Base-by-base conservation (phyloP, 2,329 filamentous ascomycete species). In the Zopfia rhizophila region DNA sequence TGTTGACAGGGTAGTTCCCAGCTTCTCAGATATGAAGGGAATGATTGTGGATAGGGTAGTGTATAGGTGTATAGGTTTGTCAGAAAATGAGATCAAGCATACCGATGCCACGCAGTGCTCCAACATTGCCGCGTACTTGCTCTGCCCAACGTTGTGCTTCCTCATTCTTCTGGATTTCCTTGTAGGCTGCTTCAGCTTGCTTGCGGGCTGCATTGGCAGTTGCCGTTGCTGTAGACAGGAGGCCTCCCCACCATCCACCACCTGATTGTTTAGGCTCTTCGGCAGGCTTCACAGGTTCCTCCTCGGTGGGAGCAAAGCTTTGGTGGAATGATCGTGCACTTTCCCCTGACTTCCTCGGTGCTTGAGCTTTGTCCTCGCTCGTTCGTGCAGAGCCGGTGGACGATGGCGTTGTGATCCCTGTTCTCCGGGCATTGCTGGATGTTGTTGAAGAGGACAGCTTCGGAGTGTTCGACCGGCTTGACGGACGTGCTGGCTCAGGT, bases 111-210 rank as follows among this genome's bases (percentile, higher is more conserved):
- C 83, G 84, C 29, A 97, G 77, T 22, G 85, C 86, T 31, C 87
- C 89, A 36, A 95, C 89, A 67, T 96, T 96, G 48, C 91, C 92
- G 65, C 87, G 87, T 43, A 97, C 89, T 70, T 97, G 93, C 40
- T 96, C 90, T 1, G 92, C 90, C 91, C 93, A 99, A 70, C 90
- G 89, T 77, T 93, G 92, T 38, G 93, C 94, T 72, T 99, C 94
- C 68, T 97, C 91, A 63, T 96, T 97, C 68, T 94, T 88, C 70
- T 96, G 90, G 35, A 99, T 92, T 72, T 97, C 91, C 70, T 93
- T 96, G 55, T 96, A 92, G 1, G 92, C 88, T 6, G 88, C 90
- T 74, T 97, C 92, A 33, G 94, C 93, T 71, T 93, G 90, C 78
- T 95, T 96, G 74, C 95, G 86, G 18, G 88, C 90, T n/a, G 89